Evolutionary conservation across 371 early-diverging fungal species (phyloP), one percentile per base, ranked within the genome.

Genomic region (Lichtheimia ornata): DNA sequence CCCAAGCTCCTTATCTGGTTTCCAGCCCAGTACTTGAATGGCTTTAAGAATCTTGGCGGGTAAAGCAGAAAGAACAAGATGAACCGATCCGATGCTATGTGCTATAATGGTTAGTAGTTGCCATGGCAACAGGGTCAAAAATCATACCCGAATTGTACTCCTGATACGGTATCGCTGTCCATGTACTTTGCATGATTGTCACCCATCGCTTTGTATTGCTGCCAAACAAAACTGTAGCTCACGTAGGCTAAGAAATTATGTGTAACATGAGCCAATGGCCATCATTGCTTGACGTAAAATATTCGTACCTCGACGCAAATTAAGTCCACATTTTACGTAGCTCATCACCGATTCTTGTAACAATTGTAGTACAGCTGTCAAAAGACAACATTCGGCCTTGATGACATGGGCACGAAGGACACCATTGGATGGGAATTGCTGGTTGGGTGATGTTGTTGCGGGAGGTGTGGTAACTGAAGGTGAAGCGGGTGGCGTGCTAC

Each of bases 281-380:
- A 52, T 24, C 27, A 15, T 22, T 27, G 24, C 18, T 52, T 52
- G 22, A 22, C 4, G 12, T 35, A 54, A 52, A 27, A 52, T 22
- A 27, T 18, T 14, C 22, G 45, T 62, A 66, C 69, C 72, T 67
- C 73, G 63, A 14, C 73, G 63, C 20, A 76, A 59, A 44, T 74
- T 74, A 9, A 88, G 53, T 6, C 83, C 88, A 50, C 84, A 85
- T 59, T 85, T 88, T 7, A 85, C 74, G 65, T 86, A 88, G 4
- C 82, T 78, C 68, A 84, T 74, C 5, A 85, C 70, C 6, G 81
- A 82, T 61, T 86, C 88, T 47, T 85, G 84, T 14, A 83, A 64
- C 35, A 86, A 57, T 53, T 86, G 77, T 52, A 86, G 64, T 24
- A 86, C 70, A 5, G 85, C 84, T 2, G 82, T 86, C 52, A 84